Percentiles rank a stretch among this genome's conserved stretches.
Conservation (phyloP, 805 yeast species). For the Cyberlindnera nakhonratchasimensis region DNA sequence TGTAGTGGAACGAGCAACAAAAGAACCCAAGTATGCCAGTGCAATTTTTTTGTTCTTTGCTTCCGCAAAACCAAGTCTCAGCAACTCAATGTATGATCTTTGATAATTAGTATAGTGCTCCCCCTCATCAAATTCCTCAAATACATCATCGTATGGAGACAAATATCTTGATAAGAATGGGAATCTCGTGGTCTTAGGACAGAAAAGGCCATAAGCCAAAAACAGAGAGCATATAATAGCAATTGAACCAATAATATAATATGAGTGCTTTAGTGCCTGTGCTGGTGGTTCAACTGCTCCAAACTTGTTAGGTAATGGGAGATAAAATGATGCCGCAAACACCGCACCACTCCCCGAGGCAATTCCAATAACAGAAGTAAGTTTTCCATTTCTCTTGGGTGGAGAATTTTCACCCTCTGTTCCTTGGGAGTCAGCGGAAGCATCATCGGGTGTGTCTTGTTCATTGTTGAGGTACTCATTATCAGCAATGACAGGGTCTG, state of each 20-base stretch:
- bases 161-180: slow-evolving; percentile 23
- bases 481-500: slow-evolving; percentile 5
- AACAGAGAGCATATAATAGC: slow-evolving; percentile 38
- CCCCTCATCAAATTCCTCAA: slow-evolving; percentile 33
- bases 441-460: slow-evolving; percentile 4
- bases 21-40: slow-evolving; percentile 57
- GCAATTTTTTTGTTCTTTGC: slow-evolving; percentile 47
- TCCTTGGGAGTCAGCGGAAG: slow-evolving; percentile 4
- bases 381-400: slow-evolving; percentile 45
- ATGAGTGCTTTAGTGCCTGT: slow-evolving; percentile 45
- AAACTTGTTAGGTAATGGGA: slow-evolving; percentile 54
- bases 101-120: slow-evolving; percentile 11
- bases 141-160: slow-evolving; percentile 31
- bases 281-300: slow-evolving; percentile 40
- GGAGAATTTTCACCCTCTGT: slow-evolving; percentile 10
- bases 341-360: slow-evolving; percentile 67
- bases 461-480: slow-evolving; percentile 1
- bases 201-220: slow-evolving; percentile 44
- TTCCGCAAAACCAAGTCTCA: slow-evolving; percentile 45
- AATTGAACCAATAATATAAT: slow-evolving; percentile 43
- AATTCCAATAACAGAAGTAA: slow-evolving; percentile 59
- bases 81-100: slow-evolving; percentile 36
- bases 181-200: slow-evolving; percentile 34
- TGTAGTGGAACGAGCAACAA: slow-evolving; percentile 61
- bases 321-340: slow-evolving; percentile 50